Evolutionary conservation across 768 basidiomycete species (phyloP).

Genomic region (Pulveroboletus sp.): DNA sequence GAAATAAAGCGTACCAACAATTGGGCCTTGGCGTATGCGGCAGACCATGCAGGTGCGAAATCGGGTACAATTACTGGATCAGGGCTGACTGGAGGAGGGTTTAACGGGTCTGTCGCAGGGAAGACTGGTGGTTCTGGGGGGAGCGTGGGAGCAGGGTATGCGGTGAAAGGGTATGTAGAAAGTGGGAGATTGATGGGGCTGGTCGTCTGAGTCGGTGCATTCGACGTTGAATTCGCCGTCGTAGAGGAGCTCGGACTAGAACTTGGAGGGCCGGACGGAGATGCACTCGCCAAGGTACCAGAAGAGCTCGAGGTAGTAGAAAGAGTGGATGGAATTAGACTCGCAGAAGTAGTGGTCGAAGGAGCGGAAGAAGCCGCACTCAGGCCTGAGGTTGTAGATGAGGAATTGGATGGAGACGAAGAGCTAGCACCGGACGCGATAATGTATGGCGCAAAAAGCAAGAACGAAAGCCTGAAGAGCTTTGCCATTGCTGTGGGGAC

Average conservation of each 20-base stretch:
- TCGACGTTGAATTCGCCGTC: conserved; percentile 5
- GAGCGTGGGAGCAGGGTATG: conserved; percentile 60
- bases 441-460: conserved; percentile 9
- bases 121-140: conserved; percentile 50
- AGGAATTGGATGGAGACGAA: neutral
- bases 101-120: conserved; percentile 49
- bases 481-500: conserved; percentile 16
- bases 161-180: conserved; percentile 44
- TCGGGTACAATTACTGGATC: conserved; percentile 41
- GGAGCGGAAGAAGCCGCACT: neutral
- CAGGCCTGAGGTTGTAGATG: neutral
- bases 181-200: conserved; percentile 37
- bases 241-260: conserved; percentile 10
- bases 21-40: conserved; percentile 57
- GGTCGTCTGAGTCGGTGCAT: conserved; percentile 14
- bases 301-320: neutral
- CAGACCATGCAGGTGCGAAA: conserved; percentile 51
- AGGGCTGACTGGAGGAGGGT: conserved; percentile 51
- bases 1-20: conserved; percentile 39
- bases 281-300: neutral
- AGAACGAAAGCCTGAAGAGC: conserved; percentile 6
- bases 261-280: neutral
- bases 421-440: neutral
- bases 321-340: conserved; percentile 4
- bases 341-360: neutral